Evolutionary conservation across 495 filamentous ascomycete species (phyloP), one percentile per base, ranked within the genome.

Genomic region (Neurospora intermedia): DNA sequence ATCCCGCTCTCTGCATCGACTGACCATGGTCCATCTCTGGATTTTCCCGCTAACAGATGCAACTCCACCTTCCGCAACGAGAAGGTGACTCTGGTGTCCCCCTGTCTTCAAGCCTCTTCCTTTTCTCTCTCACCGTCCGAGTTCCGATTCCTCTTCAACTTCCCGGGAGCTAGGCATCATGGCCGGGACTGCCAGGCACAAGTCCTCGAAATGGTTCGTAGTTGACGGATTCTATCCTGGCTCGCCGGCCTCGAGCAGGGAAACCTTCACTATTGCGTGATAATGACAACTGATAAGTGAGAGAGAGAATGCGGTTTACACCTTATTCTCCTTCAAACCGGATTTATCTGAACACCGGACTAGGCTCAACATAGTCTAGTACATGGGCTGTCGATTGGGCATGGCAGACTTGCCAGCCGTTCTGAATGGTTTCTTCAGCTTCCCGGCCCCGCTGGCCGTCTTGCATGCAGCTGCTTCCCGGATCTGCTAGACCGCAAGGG

Each of bases 1-100:
- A 62, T 62, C 54, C 54, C 54, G 27, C 16, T 23, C 27, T 62
- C 54, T 66, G 54, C 54, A 66, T 66, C 54, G 54, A 18, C 23
- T 15, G 54, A 66, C 54, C 54, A 66, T 66, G 54, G 54, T 38
- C 54, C 27, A 31, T 27, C 54, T 27, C 18, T 66, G 27, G 31
- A 27, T 62, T 31, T 62, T 62, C 23, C 23, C 27, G 54, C 54
- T 66, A 66, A 35, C 54, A 66, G 27, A 66, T 62, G 54, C 54
- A 35, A 62, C 23, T 62, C 31, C 39, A 72, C 71, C 71, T 72
- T 72, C 71, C 71, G 23, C 71, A 72, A 62, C 35, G 43, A 72
- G 71, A 72, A 72, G 71, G 71, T 72, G 71, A 72, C 70, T 66
- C 27, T 62, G 11, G 35, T 10, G 54, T 8, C 54, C 54, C 54